These are phyloP conservation scores for Psilocybe tampanensis DNA, from an alignment of 768 basidiomycete species.

Conservation along the genomic window DNA sequence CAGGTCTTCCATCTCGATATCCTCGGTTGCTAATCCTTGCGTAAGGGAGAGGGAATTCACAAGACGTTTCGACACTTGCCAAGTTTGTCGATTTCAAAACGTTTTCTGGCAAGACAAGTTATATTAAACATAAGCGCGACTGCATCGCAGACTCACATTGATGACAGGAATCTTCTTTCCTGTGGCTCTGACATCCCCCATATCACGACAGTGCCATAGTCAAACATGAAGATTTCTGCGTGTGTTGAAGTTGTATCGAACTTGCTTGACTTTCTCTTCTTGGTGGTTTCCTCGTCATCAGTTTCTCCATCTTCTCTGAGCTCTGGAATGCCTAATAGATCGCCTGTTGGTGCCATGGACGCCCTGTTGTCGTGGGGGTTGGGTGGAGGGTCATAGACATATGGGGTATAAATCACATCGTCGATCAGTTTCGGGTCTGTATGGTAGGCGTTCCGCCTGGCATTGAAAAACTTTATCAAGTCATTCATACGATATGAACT, in stretches of 20 bases:
- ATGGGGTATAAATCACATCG: slow-evolving; percentile 93
- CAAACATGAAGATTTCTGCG: slow-evolving; percentile 91
- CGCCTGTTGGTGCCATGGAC: slow-evolving; percentile 52
- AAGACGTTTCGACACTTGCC: slow-evolving; percentile 38
- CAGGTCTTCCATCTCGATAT: slow-evolving; percentile 94
- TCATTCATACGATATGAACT: slow-evolving; percentile 91
- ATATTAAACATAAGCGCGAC: slow-evolving; percentile 13
- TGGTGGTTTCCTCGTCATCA: slow-evolving; percentile 31
- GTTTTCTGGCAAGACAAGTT: slow-evolving; percentile 59
- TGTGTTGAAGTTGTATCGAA: slow-evolving; percentile 67
- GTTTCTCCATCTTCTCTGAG: slow-evolving; percentile 43
- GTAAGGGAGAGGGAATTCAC: slow-evolving; percentile 8
- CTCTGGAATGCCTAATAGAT: slow-evolving; percentile 80
- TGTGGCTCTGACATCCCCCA: slow-evolving; percentile 98
- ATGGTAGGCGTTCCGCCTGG: slow-evolving; percentile 78
- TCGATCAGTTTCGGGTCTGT: slow-evolving; percentile 89
- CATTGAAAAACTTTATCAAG: slow-evolving; percentile 87
- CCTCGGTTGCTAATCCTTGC: slow-evolving; percentile 66
- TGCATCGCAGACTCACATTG: slow-evolving; percentile 62
- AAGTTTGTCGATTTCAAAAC: slow-evolving; percentile 91
- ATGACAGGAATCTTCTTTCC: slow-evolving; percentile 87
- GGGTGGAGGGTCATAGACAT: slow-evolving; percentile 66
- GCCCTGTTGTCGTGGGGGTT: slow-evolving; percentile 31
- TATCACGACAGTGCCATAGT: slow-evolving; percentile 93
- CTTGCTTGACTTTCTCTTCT: slow-evolving; percentile 61